Conservation (phyloP, 1,139 yeast genomes). For the Pichia sp. region DNA sequence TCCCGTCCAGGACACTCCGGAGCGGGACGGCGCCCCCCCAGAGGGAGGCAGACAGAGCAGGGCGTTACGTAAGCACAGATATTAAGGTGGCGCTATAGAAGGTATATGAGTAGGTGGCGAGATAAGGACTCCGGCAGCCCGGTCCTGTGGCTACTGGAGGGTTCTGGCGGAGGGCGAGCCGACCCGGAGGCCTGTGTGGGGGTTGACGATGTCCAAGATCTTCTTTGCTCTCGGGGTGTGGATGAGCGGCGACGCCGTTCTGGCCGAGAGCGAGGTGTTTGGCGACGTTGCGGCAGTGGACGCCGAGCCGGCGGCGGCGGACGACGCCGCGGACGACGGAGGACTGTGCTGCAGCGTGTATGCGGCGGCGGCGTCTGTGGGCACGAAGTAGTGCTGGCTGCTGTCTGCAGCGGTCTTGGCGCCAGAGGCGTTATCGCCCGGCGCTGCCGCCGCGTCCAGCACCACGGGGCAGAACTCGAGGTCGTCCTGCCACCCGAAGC, state of each 20-base stretch:
- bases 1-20: no score
- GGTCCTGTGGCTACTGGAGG: not conserved
- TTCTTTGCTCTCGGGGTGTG: constrained; percentile 57
- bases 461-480: constrained; percentile 10
- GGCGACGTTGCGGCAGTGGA: not conserved
- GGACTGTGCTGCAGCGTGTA: no score
- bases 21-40: no score
- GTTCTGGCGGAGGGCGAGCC: constrained; percentile 41
- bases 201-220: constrained; percentile 73
- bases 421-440: not conserved
- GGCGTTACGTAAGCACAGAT: no score
- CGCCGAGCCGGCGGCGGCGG: not conserved
- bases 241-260: constrained; percentile 35
- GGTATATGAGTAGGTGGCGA: no score
- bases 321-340: not conserved
- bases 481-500: constrained; percentile 10
- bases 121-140: no score
- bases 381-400: no score
- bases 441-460: not conserved
- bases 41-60: no score
- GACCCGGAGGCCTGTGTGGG: constrained; percentile 67
- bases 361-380: no score
- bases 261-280: not conserved
- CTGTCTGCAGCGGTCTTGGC: not conserved
- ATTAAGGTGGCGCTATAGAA: not conserved